phyloP scores from a whole-genome alignment of 352 stramenopile species.

The Pelagophyceae sp. region DNA sequence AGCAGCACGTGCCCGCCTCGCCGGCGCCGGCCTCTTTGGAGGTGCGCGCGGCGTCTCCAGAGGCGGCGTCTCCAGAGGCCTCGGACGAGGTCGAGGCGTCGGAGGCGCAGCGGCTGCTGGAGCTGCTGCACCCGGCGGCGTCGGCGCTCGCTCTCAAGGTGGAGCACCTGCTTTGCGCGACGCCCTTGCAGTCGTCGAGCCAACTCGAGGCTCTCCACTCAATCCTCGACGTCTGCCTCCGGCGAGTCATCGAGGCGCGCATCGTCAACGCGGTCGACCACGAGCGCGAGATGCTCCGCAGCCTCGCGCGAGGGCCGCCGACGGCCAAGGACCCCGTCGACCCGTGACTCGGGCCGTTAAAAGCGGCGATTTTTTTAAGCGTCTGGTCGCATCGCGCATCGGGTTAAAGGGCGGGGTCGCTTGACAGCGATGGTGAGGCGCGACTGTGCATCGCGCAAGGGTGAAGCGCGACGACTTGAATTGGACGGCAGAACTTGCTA shows the following conservation, averaged over 20 bases:
- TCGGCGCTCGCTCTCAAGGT: background rate
- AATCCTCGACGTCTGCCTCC: slow-evolving; percentile 10
- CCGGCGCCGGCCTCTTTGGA: too few species aligned
- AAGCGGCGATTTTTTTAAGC: too few species aligned
- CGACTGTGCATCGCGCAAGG: too few species aligned
- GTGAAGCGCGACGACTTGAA: too few species aligned
- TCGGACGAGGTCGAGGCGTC: background rate
- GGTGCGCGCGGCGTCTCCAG: too few species aligned
- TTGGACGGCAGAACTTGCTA: too few species aligned
- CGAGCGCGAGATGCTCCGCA: background rate
- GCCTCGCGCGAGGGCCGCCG: too few species aligned
- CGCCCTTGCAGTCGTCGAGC: background rate
- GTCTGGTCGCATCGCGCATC: too few species aligned
- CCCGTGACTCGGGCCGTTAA: too few species aligned
- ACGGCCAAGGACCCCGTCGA: too few species aligned
- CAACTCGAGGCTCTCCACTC: slow-evolving; percentile 13
- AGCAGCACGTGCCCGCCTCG: background rate
- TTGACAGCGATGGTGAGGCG: too few species aligned
- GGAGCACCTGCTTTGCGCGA: background rate
- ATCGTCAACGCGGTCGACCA: background rate
- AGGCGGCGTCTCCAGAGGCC: background rate
- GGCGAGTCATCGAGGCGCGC: slow-evolving; percentile 6
- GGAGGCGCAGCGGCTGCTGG: background rate
- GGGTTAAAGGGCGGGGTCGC: too few species aligned
- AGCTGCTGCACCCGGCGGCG: background rate